phyloP scores from a whole-genome alignment of 202 grass and related monocot genomes.

The Setaria italica region DNA sequence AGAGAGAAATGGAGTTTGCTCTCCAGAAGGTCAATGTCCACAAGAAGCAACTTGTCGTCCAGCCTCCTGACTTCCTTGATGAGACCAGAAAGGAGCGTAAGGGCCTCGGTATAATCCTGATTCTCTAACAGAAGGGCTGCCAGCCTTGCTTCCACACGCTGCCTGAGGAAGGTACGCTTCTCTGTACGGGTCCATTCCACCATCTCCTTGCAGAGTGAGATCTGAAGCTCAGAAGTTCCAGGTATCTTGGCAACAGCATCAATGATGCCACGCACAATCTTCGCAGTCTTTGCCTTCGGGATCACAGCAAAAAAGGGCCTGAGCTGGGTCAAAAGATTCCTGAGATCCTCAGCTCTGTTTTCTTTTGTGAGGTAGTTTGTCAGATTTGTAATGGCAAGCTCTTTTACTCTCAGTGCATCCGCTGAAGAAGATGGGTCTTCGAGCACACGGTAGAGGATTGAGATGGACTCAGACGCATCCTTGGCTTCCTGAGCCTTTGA shows the following conservation, averaged over 20 bases:
- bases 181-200: slow-evolving; percentile 83
- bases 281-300: slow-evolving; percentile 94
- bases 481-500: slow-evolving; percentile 70
- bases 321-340: slow-evolving; percentile 86
- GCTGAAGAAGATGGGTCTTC: slow-evolving; percentile 74
- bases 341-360: slow-evolving; percentile 74
- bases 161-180: slow-evolving; percentile 85
- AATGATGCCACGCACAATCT: slow-evolving; percentile 87
- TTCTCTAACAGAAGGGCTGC: slow-evolving; percentile 80
- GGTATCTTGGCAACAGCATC: slow-evolving; percentile 91
- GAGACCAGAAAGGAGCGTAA: slow-evolving; percentile 74
- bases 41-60: slow-evolving; percentile 89
- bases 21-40: slow-evolving; percentile 91
- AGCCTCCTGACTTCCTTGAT: slow-evolving; percentile 94
- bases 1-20: slow-evolving; percentile 96
- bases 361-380: slow-evolving; percentile 81
- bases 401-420: slow-evolving; percentile 78
- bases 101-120: slow-evolving; percentile 80
- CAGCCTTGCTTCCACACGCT: slow-evolving; percentile 87
- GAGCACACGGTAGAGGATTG: slow-evolving; percentile 79
- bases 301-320: slow-evolving; percentile 79
- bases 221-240: slow-evolving; percentile 80
- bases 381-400: slow-evolving; percentile 82
- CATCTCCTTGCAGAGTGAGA: slow-evolving; percentile 93
- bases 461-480: slow-evolving; percentile 77